Base-by-base conservation (phyloP, 495 filamentous ascomycete genomes). In the Hyaloscypha bicolor region DNA sequence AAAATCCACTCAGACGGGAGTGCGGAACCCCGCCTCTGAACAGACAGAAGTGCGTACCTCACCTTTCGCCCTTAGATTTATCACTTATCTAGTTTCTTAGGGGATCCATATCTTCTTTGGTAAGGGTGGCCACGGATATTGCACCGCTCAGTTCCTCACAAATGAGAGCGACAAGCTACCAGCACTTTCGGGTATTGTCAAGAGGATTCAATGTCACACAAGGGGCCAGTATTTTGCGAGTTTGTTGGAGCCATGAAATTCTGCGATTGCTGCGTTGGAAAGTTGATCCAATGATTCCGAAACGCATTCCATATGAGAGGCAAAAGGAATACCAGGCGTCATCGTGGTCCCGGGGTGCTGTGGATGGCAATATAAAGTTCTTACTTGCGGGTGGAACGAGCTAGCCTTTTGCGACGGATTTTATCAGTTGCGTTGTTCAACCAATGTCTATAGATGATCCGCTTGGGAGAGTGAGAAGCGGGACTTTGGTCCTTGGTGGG, bases 291-390 rank as follows among this genome's bases (percentile, higher is more conserved):
- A 12, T 12, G n/a, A 45, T 45, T 45, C 42, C 14, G 14, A 45
- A 45, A 19, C 42, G 6, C 14, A 45, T 45, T 11, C 9, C 6
- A 3, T 45, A 12, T 12, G 6, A 45, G 8, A 45, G 14, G 42
- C 42, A 4, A 45, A 45, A 30, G 25, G 48, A 25, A 6, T 60
- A 60, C 35, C 31, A 3, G 19, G 64, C 64, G 4, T 55, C 64
- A 9, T 66, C 64, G 21, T 66, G 64, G 64, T 57, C 48, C 4
- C 60, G 64, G 56, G 64, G 55, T 25, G 55, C 39, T n/a, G 30
- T 63, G 6, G 35, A 42, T 12, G 59, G 59, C 22, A 22, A 22
- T 29, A 62, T 62, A 32, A 37, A 9, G 5, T 37, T n/a, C n/a
- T n/a, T n/a, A n/a, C n/a, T n/a, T n/a, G n/a, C n/a, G n/a, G n/a